Percentiles rank a stretch among this genome's conserved stretches.
Evolutionary conservation across 495 filamentous ascomycete genomes (phyloP).

Genomic region (Penicillium malachiteum): DNA sequence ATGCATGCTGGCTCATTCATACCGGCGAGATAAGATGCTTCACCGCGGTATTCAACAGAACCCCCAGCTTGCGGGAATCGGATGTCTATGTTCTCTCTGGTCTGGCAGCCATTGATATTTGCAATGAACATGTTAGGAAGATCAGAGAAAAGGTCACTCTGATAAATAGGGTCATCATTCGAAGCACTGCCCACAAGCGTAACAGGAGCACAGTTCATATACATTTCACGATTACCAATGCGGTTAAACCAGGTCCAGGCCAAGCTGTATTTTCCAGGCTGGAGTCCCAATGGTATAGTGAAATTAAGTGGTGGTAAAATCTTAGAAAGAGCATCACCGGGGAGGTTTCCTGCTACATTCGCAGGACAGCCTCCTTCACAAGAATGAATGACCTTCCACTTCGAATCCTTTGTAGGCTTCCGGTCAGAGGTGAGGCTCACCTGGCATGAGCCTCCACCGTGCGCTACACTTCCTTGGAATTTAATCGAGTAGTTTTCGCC

Average conservation of each 20-base stretch:
- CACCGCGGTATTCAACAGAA: slow-evolving; percentile 40
- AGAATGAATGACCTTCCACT: slow-evolving; percentile 74
- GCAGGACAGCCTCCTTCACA: slow-evolving; percentile 73
- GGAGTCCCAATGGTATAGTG: slow-evolving; percentile 39
- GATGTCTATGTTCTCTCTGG: slow-evolving; percentile 50
- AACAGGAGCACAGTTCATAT: slow-evolving; percentile 84
- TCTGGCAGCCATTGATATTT: slow-evolving; percentile 65
- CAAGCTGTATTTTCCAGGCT: slow-evolving; percentile 56
- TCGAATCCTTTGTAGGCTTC: slow-evolving; percentile 44
- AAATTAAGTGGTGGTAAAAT: slow-evolving; percentile 33
- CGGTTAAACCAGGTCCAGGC: slow-evolving; percentile 90
- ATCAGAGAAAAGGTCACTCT: slow-evolving; percentile 22
- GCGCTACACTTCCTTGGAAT: slow-evolving; percentile 53
- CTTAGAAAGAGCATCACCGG: slow-evolving; percentile 6
- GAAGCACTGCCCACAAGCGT: slow-evolving; percentile 51
- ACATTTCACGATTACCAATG: slow-evolving; percentile 81
- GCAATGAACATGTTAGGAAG: slow-evolving; percentile 79
- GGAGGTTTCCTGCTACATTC: slow-evolving; percentile 36
- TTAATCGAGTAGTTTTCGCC: slow-evolving; percentile 25
- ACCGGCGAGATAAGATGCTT: too few relatives aligned
- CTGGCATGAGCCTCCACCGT: slow-evolving; percentile 86
- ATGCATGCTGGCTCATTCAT: too few relatives aligned
- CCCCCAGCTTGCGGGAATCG: slow-evolving; percentile 68
- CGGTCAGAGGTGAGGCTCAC: slow-evolving; percentile 72
- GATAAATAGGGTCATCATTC: slow-evolving; percentile 25